Evolutionary conservation across 352 stramenopile species (phyloP).

Genomic region (Globisporangium emineosum): DNA sequence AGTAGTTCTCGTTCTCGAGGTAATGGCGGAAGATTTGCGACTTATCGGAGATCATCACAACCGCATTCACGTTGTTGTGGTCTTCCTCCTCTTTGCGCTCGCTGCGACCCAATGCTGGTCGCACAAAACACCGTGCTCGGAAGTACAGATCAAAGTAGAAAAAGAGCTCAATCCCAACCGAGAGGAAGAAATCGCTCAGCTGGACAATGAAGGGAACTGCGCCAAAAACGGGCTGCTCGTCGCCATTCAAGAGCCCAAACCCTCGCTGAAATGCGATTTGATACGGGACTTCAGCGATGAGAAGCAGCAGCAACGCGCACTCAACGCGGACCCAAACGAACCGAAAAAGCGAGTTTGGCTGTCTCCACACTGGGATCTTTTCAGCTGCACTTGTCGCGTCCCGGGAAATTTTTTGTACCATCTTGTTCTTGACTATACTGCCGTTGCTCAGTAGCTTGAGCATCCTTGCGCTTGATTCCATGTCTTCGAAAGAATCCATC

Average conservation of each 20-base stretch:
- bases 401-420: constrained; percentile 19
- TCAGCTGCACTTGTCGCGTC: constrained; percentile 2
- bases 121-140: constrained; percentile 39
- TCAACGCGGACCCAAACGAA: constrained; percentile 26
- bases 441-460: constrained; percentile 32
- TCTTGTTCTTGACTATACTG: constrained; percentile 30
- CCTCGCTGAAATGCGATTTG: constrained; percentile 46
- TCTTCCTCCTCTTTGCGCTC: constrained; percentile 19
- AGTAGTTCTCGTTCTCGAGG: constrained; percentile 34
- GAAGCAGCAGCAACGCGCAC: constrained; percentile 29
- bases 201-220: constrained; percentile 39
- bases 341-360: constrained; percentile 30
- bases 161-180: constrained; percentile 49
- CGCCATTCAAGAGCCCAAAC: constrained; percentile 38
- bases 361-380: constrained; percentile 22
- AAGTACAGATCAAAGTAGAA: constrained; percentile 56
- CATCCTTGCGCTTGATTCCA: constrained; percentile 29
- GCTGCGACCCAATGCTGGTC: constrained; percentile 18
- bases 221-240: constrained; percentile 13
- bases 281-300: constrained; percentile 41
- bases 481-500: constrained; percentile 33
- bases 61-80: constrained; percentile 13
- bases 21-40: constrained; percentile 36
- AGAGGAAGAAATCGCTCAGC: constrained; percentile 27
- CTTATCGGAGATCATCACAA: constrained; percentile 15